These are phyloP conservation scores for Fusarium pseudonygamai DNA, from an alignment of 2,329 filamentous ascomycete genomes.

Conservation along the genomic window DNA sequence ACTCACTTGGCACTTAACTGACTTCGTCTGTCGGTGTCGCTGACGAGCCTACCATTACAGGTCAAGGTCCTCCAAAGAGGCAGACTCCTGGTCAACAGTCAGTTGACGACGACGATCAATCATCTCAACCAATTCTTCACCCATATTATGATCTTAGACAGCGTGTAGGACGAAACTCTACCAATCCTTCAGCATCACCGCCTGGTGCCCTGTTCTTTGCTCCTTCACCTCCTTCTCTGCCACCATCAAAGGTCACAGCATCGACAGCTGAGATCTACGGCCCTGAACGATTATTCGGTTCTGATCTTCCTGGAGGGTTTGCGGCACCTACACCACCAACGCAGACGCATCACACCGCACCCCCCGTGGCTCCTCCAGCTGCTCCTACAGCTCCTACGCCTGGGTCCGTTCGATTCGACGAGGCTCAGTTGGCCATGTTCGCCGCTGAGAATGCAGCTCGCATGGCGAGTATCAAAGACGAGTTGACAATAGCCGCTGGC, in stretches of 20 bases:
- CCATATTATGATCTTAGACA: constrained; percentile 42
- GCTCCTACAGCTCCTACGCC: constrained; percentile 15
- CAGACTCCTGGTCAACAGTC: constrained; percentile 32
- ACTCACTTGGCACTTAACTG: constrained; percentile 6
- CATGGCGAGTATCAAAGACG: constrained; percentile 60
- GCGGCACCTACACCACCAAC: constrained; percentile 32
- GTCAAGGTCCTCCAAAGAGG: constrained; percentile 39
- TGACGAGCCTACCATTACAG: constrained; percentile 33
- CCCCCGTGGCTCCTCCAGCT: constrained; percentile 10
- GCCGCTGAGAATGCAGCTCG: constrained; percentile 46
- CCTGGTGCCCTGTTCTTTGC: constrained; percentile 47
- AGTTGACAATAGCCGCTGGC: constrained; percentile 59
- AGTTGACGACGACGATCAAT: constrained; percentile 38
- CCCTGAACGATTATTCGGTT: constrained; percentile 52
- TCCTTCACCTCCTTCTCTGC: constrained; percentile 52
- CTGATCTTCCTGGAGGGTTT: constrained; percentile 40
- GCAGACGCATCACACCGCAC: constrained; percentile 22
- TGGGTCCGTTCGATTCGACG: constrained; percentile 49
- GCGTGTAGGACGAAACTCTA: constrained; percentile 31
- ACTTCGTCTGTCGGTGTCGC: constrained; percentile 25
- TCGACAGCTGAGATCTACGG: constrained; percentile 57
- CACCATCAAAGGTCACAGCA: constrained; percentile 34
- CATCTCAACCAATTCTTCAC: constrained; percentile 38
- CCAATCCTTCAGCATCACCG: constrained; percentile 45
- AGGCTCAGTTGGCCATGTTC: constrained; percentile 53